These are phyloP conservation scores for Wickerhamiella sergipiensis DNA, from an alignment of 805 yeast species.

Conservation along the genomic window DNA sequence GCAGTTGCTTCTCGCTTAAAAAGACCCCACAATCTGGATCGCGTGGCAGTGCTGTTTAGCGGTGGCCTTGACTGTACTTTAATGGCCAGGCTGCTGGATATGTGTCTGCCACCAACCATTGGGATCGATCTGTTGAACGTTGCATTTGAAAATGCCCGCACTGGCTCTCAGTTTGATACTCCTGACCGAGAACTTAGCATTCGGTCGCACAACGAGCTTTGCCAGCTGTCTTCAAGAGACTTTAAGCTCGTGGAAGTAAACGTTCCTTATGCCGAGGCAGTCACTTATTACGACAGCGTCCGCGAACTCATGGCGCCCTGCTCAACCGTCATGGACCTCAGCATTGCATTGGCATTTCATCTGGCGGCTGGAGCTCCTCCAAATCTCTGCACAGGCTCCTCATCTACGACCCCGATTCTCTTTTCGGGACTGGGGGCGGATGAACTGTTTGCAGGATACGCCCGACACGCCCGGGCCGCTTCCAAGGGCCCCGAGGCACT, in stretches of 20 bases:
- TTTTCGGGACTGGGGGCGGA: conserved; percentile 95
- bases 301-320: conserved; percentile 64
- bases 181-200: conserved; percentile 75
- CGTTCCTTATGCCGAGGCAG: conserved; percentile 57
- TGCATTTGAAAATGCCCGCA: conserved; percentile 82
- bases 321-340: conserved; percentile 85
- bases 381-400: conserved; percentile 30
- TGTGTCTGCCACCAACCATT: conserved; percentile 13
- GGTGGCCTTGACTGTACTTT: conserved; percentile 94
- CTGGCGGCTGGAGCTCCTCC: conserved; percentile 45
- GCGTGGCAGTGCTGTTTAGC: conserved; percentile 58
- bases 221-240: conserved; percentile 25
- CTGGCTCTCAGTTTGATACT: conserved; percentile 41
- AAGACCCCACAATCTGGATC: conserved; percentile 13
- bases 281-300: conserved; percentile 38
- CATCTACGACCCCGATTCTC: conserved; percentile 54
- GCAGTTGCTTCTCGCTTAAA: conserved; percentile 11
- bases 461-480: conserved; percentile 45
- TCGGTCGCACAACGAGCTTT: conserved; percentile 48
- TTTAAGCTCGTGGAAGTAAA: conserved; percentile 51
- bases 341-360: conserved; percentile 89
- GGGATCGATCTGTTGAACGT: conserved; percentile 73
- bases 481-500: conserved; percentile 32
- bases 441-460: conserved; percentile 91
- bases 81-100: conserved; percentile 36